These are phyloP conservation scores for Neonectria faginata DNA, from an alignment of 2,329 filamentous ascomycete species.

Conservation along the genomic window DNA sequence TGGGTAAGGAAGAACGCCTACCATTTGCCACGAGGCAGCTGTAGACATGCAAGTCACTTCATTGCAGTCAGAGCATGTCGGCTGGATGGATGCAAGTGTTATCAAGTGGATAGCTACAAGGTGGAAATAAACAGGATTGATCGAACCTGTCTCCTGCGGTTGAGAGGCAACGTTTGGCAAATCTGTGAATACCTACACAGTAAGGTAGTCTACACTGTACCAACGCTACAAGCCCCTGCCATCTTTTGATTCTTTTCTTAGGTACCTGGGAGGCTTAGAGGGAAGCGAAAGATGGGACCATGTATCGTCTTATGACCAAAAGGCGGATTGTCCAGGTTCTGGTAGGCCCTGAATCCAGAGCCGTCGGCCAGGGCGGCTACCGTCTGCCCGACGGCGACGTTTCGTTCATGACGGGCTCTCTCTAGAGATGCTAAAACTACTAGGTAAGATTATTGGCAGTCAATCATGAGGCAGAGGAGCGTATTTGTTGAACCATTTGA, in stretches of 20 bases:
- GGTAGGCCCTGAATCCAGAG: slow-evolving; percentile 6
- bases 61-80: not conserved
- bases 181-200: not conserved
- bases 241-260: not conserved
- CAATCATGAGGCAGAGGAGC: slow-evolving; percentile 14
- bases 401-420: not conserved
- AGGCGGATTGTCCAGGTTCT: not conserved
- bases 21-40: not conserved
- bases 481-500: not conserved
- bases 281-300: slow-evolving; percentile 14
- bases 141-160: slow-evolving; percentile 1
- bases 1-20: slow-evolving; percentile 8
- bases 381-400: not conserved
- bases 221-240: not conserved
- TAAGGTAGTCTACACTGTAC: too few relatives aligned
- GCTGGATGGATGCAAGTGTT: not conserved
- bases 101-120: not conserved
- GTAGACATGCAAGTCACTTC: not conserved
- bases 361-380: slow-evolving; percentile 5
- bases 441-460: slow-evolving; percentile 1
- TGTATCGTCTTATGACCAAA: slow-evolving; percentile 18
- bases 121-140: slow-evolving; percentile 5
- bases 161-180: not conserved
- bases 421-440: not conserved
- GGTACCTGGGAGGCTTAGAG: slow-evolving; percentile 7